Base-by-base conservation (phyloP, 2,329 filamentous ascomycete genomes). In the Amauroascus niger region DNA sequence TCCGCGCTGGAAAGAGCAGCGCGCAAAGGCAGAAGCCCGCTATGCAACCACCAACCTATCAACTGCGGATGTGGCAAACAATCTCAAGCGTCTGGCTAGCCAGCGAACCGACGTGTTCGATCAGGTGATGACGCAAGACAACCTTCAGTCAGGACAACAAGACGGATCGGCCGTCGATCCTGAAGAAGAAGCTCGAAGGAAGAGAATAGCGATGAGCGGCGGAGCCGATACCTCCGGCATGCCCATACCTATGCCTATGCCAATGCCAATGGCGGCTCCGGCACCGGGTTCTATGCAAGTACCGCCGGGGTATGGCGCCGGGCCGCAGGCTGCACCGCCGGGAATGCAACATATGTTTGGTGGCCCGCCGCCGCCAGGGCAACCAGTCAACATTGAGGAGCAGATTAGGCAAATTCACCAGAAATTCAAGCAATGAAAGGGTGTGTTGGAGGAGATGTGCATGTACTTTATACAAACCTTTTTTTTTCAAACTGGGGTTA, bases 1-100 rank as follows among this genome's bases (percentile, higher is more conserved):
- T 67, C 91, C 91, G 0, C 81, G 86, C 55, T 97, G 91, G 90
- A 95, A 95, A 68, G 90, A 96, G 67, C 90, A 97, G 68, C 88
- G 89, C 61, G 86, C 87, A 55, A 95, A 95, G 68, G 83, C 87
- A 14, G 88, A 95, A 44, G 82, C 86, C 11, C 84, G 91, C 58
- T 88, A 86, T 59, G 81, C 87, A 1, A 90, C 87, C 0, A 94
- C 89, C 8, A 96, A 95, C 63, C 73, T 95, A 8, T 87, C 86
- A 0, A 91, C 88, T 2, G 81, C 79, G 32, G 91, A 97, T 62
- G 88, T 95, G 44, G 90, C 89, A 49, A 90, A 88, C 68, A 96
- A 97, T 67, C 79, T 97, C 58, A 97, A 97, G 75, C 84, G 91
- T n/a, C 77, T 97, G 49, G 89, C 90, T 22, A 90, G 87, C 60